Base-by-base conservation (phyloP, 352 stramenopile genomes). In the Pythium insidiosum region DNA sequence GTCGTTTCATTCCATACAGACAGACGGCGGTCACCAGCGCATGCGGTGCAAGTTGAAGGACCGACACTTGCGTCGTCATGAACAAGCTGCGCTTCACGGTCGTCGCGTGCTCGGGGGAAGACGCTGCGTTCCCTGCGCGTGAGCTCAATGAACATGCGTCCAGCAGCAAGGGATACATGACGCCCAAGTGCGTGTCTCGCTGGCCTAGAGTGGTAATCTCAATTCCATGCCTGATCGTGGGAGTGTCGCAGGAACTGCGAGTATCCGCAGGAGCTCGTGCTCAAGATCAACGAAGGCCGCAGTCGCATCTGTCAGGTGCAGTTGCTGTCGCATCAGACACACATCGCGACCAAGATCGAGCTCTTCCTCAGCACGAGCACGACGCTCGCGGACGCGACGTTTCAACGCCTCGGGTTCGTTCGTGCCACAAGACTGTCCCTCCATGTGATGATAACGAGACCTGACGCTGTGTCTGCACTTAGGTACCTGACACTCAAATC, bases 301-400 rank as follows among this genome's bases (percentile, higher is more conserved):
- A 73, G 71, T 21, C 63, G 78, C 20, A 12, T 96, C 36, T 84
- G 66, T 12, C 84, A 95, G 62, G 68, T 94, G 36, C 87, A 97
- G 44, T 60, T 97, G 21, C 64, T 97, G 20, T 96, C 83, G 5
- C 89, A 97, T 43, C 77, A 97, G 67, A 90, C 63, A 16, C 86
- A 96, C 50, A 96, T 97, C 38, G 75, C 88, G 34, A 91, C 83
- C 43, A 96, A 93, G 48, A 89, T 97, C 39, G 91, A 97, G 51
- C 63, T 97, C 1, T 97, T 94, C 47, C 62, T 97, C 28, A 83
- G 80, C 15, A 62, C 53, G 24, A 56, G 76, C 13, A 35, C 49
- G 6, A 56, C 30, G 12, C 63, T 83, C 10, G 46, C 78, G 5
- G 54, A 68, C 36, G 78, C 77, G 6, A 35, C 55, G 24, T 97